Conservation (phyloP, 148 eudicot genomes). For the Talinum fruticosum region DNA sequence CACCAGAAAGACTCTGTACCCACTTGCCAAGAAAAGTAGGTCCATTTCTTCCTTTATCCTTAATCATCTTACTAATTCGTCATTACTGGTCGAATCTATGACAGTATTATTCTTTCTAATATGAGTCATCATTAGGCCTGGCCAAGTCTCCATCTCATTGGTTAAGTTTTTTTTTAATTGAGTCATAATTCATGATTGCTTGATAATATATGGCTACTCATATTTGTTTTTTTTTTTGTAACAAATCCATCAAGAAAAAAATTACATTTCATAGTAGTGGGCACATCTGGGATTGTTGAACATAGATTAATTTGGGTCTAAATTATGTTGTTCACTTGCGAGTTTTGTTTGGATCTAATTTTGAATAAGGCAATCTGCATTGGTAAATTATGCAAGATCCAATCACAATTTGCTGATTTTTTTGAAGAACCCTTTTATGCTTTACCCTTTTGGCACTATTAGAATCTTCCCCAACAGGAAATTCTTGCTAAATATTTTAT, state of each 20-base stretch:
- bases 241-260: too few species aligned
- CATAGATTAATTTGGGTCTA: neutral
- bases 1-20: neutral
- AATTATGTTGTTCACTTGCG: neutral
- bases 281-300: neutral
- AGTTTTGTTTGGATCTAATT: neutral
- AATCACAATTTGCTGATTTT: neutral
- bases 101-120: too few species aligned
- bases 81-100: neutral
- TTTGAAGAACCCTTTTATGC: neutral
- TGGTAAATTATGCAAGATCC: neutral
- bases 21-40: slow-evolving; percentile 5
- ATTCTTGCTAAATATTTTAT: neutral
- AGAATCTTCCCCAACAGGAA: neutral
- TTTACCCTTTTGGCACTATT: neutral
- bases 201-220: too few species aligned
- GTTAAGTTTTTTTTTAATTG: neutral
- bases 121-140: neutral
- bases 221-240: too few species aligned
- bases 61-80: neutral
- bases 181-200: neutral
- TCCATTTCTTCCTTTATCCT: neutral
- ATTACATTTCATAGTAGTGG: too few species aligned
- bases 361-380: neutral
- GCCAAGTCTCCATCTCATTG: neutral